Evolutionary conservation across 345 rosid genomes (phyloP), one percentile per base, ranked within the genome.

Genomic region (Salix koriyanagi): DNA sequence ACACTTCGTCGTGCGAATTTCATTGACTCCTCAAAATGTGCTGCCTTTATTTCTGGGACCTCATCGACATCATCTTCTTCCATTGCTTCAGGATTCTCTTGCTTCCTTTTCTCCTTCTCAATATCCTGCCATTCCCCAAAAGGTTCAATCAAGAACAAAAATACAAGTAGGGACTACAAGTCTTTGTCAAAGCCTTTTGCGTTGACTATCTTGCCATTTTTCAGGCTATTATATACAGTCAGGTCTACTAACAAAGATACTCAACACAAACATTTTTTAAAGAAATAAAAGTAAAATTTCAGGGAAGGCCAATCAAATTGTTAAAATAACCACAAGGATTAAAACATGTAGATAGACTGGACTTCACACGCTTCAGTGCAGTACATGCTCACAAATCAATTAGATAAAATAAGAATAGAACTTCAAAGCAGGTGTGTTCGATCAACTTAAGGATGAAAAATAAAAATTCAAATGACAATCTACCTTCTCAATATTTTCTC

Each of bases 1-100:
- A 83, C 86, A 71, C 83, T 83, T 52, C 81, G 11, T 42, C 82
- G 79, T 5, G 77, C 86, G 54, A 28, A 83, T 46, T 80, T 83
- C 86, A 83, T 80, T 4, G 86, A 83, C 28, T 79, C 83, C 75
- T 83, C 86, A 61, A 83, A 80, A 30, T 80, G 84, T 26, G 79
- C 81, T 11, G 79, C 72, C 73, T 67, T 77, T 46, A 83, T 77
- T 74, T 83, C 81, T 37, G 80, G 10, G 2, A 80, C 79, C 36
- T 83, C 83, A 74, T 82, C 85, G 39, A 34, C 69, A 13, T 80
- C 81, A 77, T 77, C 83, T 36, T 83, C 86, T n/a, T 83, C 86
- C 83, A 83, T 83, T 10, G 86, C 81, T 72, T 83, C 82, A 39
- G 77, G 83, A 46, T 83, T 80, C 37, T 74, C 81, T 6, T 25